phyloP scores from a whole-genome alignment of 257 asterid species.

The Solanum verrucosum region DNA sequence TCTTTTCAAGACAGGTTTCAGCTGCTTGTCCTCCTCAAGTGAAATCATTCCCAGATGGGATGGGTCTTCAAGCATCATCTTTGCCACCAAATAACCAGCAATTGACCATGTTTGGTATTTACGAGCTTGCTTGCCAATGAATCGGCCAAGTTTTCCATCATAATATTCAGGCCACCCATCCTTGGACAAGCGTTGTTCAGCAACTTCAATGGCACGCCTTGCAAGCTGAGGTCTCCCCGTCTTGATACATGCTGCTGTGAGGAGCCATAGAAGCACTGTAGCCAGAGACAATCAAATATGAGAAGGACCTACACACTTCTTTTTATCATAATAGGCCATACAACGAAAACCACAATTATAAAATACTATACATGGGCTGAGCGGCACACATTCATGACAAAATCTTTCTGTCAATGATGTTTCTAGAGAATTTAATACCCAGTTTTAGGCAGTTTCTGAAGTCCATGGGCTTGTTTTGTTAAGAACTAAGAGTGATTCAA shows the following conservation, averaged over 20 bases:
- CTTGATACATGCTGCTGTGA: conserved; percentile 62
- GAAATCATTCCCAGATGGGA: conserved; percentile 59
- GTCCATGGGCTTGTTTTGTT: neutral
- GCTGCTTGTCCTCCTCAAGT: conserved; percentile 50
- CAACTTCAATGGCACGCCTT: conserved; percentile 52
- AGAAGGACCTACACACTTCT: neutral
- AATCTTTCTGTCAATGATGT: neutral
- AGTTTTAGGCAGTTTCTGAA: neutral
- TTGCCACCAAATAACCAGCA: conserved; percentile 60
- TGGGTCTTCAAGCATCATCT: conserved; percentile 65
- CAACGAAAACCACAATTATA: neutral
- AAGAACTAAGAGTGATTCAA: neutral
- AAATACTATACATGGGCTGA: neutral
- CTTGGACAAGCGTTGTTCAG: conserved; percentile 42
- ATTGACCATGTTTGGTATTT: conserved; percentile 59
- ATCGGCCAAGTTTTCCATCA: conserved; percentile 51
- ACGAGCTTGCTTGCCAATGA: conserved; percentile 55
- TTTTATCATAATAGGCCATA: neutral
- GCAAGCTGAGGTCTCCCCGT: conserved; percentile 60
- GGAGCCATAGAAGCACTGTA: conserved; percentile 64
- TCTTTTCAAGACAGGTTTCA: conserved; percentile 43
- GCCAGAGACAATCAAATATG: conserved; percentile 3
- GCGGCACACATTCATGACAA: neutral
- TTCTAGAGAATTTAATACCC: neutral
- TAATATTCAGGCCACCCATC: conserved; percentile 71